Base-by-base conservation (phyloP, 129 eudicot genomes). In the Escallonia herrerae region DNA sequence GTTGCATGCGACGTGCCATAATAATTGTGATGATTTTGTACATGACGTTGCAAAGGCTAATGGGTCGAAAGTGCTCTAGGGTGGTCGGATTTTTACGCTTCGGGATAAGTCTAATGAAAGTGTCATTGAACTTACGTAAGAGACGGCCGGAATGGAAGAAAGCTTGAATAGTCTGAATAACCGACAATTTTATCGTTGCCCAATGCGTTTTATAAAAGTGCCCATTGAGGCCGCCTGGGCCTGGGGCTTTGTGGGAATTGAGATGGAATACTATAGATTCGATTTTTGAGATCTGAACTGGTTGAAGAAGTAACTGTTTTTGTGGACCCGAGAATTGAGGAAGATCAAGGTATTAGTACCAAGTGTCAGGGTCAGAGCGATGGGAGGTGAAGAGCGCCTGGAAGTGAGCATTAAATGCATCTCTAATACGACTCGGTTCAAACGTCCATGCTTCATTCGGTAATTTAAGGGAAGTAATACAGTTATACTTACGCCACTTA, bases 191-290 rank as follows among this genome's bases (percentile, higher is more conserved):
- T 3, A 51, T n/a, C n/a, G 11, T 51, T 4, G 37, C 15, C 70
- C 70, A 65, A 33, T 15, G n/a, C 3, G 8, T 15, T 38, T 65
- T 15, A 40, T 4, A 65, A 13, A 65, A 65, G 12, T 4, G 3
- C 0, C 60, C 70, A 1, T 59, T n/a, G 10, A 48, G n/a, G 5
- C 70, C 70, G 12, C 51, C 70, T 1, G n/a, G 70, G 59, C 45
- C 70, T 46, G 40, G 70, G 46, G 43, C 7, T 39, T 58, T 58
- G 38, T 33, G 3, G 2, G 63, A 37, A 7, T 4, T 4, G 12
- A 58, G 37, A 2, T 39, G 6, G 9, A 12, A 33, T 8, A 58
- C 2, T 33, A 38, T 44, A 6, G 2, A 2, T 7, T 58, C 6
- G 4, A 58, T 37, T 38, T 38, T 44, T 4, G 3, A 3, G 9